Percentiles rank a stretch among this genome's conserved stretches.
These are phyloP conservation scores for Fragaria vesca DNA, from an alignment of 306 rosid genomes.

Conservation along the genomic window DNA sequence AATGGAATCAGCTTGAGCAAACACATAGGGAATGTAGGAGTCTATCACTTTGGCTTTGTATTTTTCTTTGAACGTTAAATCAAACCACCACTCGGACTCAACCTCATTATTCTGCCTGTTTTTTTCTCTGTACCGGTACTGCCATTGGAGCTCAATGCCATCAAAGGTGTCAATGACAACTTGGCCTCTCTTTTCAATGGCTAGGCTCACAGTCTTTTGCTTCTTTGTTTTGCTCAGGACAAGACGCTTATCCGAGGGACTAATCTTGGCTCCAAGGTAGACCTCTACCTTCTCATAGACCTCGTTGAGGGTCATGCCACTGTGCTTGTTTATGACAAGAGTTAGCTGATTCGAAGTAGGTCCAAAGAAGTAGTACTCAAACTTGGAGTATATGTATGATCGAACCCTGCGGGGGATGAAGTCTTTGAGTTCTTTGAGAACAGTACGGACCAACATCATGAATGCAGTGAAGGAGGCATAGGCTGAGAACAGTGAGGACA, in stretches of 20 bases:
- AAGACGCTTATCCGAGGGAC: background rate
- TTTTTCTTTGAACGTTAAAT: too few species aligned
- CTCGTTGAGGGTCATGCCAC: background rate
- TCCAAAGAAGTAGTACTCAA: background rate
- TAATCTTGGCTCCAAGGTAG: background rate
- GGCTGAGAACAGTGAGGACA: slow-evolving; percentile 33
- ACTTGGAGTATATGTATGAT: background rate
- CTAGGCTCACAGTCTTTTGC: background rate
- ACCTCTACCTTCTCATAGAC: background rate
- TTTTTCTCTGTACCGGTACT: background rate
- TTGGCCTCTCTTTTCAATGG: background rate
- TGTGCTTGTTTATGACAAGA: background rate
- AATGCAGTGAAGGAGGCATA: slow-evolving; percentile 39
- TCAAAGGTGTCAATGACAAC: background rate
- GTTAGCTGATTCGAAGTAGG: background rate
- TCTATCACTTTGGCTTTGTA: background rate
- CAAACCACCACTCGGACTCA: background rate
- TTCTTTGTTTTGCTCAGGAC: background rate
- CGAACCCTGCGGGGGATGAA: background rate
- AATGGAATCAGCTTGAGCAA: background rate
- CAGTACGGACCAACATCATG: slow-evolving; percentile 34
- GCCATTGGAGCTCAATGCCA: background rate
- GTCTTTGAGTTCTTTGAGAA: background rate
- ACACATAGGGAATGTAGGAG: background rate
- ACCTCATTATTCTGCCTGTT: too few species aligned